Conservation (phyloP, 345 rosid species). For the Eucalyptus regnans region DNA sequence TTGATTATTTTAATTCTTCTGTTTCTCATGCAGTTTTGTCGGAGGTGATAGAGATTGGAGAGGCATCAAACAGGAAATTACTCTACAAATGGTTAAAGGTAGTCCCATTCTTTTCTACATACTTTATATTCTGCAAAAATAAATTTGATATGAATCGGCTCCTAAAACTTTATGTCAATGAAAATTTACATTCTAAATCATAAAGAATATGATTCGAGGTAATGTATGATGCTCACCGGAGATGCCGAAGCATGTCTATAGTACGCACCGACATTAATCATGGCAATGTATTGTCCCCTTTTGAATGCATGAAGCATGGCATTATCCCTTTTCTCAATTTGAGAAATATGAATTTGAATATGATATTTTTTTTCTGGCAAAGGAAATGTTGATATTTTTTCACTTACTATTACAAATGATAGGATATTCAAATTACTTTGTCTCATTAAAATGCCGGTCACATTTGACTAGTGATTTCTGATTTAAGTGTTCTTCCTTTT, state of each 20-base stretch:
- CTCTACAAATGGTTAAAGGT: neutral
- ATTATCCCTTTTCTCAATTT: neutral
- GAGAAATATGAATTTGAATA: neutral
- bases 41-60: neutral
- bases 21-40: neutral
- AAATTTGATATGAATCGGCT: neutral
- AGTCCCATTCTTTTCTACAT: neutral
- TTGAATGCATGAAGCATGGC: neutral
- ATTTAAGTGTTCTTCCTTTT: neutral
- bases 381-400: neutral
- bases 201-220: neutral
- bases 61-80: neutral
- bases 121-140: neutral
- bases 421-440: too few species aligned
- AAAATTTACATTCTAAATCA: neutral
- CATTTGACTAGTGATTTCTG: neutral
- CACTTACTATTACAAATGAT: neutral
- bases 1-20: neutral
- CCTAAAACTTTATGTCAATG: neutral
- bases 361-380: neutral
- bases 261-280: neutral
- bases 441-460: neutral
- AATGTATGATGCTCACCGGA: neutral
- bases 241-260: neutral
- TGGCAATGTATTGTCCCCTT: neutral